Evolutionary conservation across 2,329 filamentous ascomycete species (phyloP), one percentile per base, ranked within the genome.

Genomic region (Exophiala bonariae): DNA sequence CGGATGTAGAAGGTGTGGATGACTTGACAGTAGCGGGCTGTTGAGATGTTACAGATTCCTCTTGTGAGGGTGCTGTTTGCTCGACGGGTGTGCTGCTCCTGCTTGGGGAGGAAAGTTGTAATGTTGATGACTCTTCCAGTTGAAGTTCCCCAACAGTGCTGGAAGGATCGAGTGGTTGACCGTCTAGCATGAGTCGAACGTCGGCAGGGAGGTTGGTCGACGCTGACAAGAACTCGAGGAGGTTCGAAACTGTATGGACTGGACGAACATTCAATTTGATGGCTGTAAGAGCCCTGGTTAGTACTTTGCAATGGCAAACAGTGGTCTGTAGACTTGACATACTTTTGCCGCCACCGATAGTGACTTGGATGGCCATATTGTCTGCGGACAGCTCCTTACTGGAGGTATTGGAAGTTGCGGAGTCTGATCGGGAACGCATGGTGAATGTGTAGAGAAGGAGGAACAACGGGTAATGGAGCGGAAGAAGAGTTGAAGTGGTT

Each of bases 351-450:
- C 75, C 71, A 40, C 80, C 67, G 61, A 75, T 76, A 68, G 80
- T 81, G 65, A 82, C 74, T 66, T 82, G 82, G 66, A 83, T 79
- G 62, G 80, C 77, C 69, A 81, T 80, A 31, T 72, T 79, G 41
- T 77, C 72, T 44, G 75, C 71, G 39, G 66, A 60, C 48, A 78
- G 66, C 48, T 68, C 67, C 66, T 71, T 71, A 60, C 40, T 66
- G 56, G 44, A 50, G 49, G 26, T 46, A 39, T 31, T 48, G 42
- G 50, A 55, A 16, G 52, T 43, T 17, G 49, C 40, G 18, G 55
- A 55, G 38, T 41, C 44, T 16, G 52, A 55, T 33, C 52, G 43
- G 37, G 55, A 57, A 42, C 51, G 55, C 52, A 55, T 55, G 36
- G 47, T 49, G 40, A 36, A 44, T 34, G 20, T 44, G 14, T 44